Evolutionary conservation across 2,329 filamentous ascomycete genomes (phyloP).

Genomic region (Rutstroemia sp.): DNA sequence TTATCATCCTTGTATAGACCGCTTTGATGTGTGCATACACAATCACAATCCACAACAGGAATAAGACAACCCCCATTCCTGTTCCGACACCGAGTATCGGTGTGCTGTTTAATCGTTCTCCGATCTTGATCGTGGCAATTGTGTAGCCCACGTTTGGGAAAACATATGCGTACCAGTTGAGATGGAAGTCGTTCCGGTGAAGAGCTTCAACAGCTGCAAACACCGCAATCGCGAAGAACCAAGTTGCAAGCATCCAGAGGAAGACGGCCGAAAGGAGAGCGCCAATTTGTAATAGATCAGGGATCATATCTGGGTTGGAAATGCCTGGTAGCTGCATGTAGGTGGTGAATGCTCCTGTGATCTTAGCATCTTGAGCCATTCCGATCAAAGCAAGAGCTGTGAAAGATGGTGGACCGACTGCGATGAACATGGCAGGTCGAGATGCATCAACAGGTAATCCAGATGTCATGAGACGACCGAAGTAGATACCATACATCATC

Average conservation of each 20-base stretch:
- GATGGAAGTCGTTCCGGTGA: constrained; percentile 45
- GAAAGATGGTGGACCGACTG: constrained; percentile 67
- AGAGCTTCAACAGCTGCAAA: constrained; percentile 30
- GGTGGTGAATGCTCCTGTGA: constrained; percentile 18
- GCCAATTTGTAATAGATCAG: constrained; percentile 30
- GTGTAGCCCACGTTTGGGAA: constrained; percentile 56
- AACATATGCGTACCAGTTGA: constrained; percentile 58
- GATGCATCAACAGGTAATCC: constrained; percentile 57
- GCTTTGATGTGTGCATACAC: constrained; percentile 25
- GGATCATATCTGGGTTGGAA: constrained; percentile 32
- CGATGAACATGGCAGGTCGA: constrained; percentile 66
- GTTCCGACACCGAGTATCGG: constrained; percentile 41
- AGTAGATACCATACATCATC: constrained; percentile 67
- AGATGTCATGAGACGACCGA: constrained; percentile 54
- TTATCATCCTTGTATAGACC: constrained; percentile 26
- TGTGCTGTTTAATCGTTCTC: constrained; percentile 39
- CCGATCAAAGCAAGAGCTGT: constrained; percentile 63
- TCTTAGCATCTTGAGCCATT: constrained; percentile 48
- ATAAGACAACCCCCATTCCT: constrained; percentile 42
- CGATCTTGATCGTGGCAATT: constrained; percentile 48
- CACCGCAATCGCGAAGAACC: constrained; percentile 43
- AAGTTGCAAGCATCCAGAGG: constrained; percentile 56
- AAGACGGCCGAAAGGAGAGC: constrained; percentile 43
- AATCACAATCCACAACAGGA: constrained; percentile 26
- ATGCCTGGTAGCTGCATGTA: constrained; percentile 28